Evolutionary conservation across 495 filamentous ascomycete species (phyloP), one percentile per base, ranked within the genome.

Genomic region (Aspergillus saccharolyticus): DNA sequence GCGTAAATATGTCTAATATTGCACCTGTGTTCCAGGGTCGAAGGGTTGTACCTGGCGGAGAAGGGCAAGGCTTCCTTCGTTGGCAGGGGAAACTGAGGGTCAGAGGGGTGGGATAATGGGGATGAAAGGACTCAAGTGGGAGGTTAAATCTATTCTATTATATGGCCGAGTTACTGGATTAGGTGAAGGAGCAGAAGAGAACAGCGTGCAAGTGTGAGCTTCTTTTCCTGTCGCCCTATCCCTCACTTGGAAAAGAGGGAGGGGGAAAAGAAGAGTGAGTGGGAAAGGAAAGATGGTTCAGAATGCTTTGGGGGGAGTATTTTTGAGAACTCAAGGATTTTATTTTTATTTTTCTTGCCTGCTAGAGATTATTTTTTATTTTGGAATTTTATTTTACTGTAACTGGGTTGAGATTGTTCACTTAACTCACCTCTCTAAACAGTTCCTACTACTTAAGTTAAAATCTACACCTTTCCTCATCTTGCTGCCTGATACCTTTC

Each of bases 181-280:
- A 30, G 58, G 58, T 24, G 51, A 47, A 33, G 56, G 22, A 58
- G 50, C 56, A 46, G 50, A 46, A 43, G 24, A 30, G 42, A 30
- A 21, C 7, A 15, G 20, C 19, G 45, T 30, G 18, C 18, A 42
- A 39, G 33, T 39, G 33, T 39, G 33, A 39, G 33, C 33, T 39
- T 39, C 33, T 39, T 39, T n/a, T 39, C 33, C 33, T 39, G 33
- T 39, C 33, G 33, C 33, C 33, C 33, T 39, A 39, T 39, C 33
- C 33, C 33, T 39, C 33, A 39, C 33, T 44, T 51, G 55, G 16
- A 52, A 39, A 20, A 20, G 47, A 57, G 24, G 25, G 49, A 33
- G 49, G 15, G 25, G 25, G 49, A 20, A 12, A 21, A 15, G 44
- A 46, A 42, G 42, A 42, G 30, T 18, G 42, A 33, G 49, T 1